These are phyloP conservation scores for Tolypocladium ovalisporum DNA, from an alignment of 2,329 filamentous ascomycete genomes.

Conservation along the genomic window DNA sequence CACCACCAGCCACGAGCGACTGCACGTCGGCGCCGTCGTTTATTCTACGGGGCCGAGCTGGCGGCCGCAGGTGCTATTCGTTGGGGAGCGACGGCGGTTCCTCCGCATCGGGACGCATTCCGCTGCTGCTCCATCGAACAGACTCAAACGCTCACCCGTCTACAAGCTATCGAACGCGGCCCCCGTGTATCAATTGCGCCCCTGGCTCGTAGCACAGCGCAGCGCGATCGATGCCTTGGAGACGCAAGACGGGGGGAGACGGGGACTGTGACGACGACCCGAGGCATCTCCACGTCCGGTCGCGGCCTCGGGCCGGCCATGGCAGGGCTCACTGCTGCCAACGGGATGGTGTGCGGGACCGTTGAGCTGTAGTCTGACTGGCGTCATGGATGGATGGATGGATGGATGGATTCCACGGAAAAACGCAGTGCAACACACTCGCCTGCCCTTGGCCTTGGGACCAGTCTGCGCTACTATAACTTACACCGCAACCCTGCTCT, in stretches of 20 bases:
- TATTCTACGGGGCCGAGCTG: not conserved
- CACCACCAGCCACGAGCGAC: not conserved
- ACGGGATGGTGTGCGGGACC: not conserved
- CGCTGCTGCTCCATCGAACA: not conserved
- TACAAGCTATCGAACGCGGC: not conserved
- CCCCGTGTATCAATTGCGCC: not conserved
- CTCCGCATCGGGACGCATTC: not conserved
- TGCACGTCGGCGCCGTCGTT: not conserved
- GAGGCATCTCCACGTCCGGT: not conserved
- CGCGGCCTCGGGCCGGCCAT: not conserved
- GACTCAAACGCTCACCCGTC: not conserved
- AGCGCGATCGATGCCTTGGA: not conserved
- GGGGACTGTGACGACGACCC: not conserved
- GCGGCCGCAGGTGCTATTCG: not conserved
- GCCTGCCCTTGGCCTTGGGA: not conserved
- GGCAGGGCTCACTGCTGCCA: not conserved
- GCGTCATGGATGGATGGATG: not conserved
- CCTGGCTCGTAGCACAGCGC: not conserved
- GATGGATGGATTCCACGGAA: not conserved
- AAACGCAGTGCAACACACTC: not conserved
- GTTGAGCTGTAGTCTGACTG: not conserved
- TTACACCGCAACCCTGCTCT: not conserved
- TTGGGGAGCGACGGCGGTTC: not conserved
- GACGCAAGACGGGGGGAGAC: not conserved
- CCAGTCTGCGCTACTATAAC: not conserved